Conservation (phyloP, 345 rosid species). For the Gynandropsis gynandra region DNA sequence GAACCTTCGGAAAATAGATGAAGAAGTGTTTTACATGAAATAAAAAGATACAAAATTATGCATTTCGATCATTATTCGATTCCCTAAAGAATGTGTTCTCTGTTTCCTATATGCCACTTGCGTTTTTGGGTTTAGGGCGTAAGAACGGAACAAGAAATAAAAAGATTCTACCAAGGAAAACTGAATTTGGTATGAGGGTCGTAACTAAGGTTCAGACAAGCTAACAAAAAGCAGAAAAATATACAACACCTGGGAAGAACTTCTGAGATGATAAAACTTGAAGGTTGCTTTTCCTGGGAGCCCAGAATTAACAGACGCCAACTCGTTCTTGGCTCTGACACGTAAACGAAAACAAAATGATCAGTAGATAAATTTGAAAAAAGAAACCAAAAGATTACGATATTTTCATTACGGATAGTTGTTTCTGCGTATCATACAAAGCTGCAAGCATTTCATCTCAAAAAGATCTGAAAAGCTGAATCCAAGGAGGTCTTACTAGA, state of each 20-base stretch:
- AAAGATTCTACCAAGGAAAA: not conserved
- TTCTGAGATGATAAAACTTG: conserved; percentile 68
- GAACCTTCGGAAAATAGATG: not conserved
- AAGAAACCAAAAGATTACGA: not conserved
- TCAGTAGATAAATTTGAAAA: conserved; percentile 7
- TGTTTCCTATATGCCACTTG: not conserved
- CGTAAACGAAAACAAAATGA: conserved; percentile 15
- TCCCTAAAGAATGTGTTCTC: no score
- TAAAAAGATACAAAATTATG: not conserved
- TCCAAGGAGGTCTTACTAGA: no score
- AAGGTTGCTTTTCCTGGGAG: conserved; percentile 36
- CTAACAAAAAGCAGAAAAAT: conserved; percentile 2
- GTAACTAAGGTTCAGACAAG: conserved; percentile 7
- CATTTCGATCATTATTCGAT: no score
- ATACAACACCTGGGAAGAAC: conserved; percentile 61
- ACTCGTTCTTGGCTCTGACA: conserved; percentile 44
- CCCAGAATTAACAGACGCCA: conserved; percentile 31
- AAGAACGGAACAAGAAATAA: not conserved
- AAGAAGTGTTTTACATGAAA: conserved; percentile 1
- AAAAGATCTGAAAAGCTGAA: not conserved
- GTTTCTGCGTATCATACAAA: not conserved
- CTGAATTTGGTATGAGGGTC: not conserved
- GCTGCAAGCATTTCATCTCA: not conserved
- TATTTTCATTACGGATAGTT: not conserved
- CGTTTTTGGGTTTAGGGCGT: not conserved